A percentile compares a stretch with the other conserved stretches of the same genome.
phyloP scores from a whole-genome alignment of 2,329 filamentous ascomycete genomes.

The Colletotrichum salicis region DNA sequence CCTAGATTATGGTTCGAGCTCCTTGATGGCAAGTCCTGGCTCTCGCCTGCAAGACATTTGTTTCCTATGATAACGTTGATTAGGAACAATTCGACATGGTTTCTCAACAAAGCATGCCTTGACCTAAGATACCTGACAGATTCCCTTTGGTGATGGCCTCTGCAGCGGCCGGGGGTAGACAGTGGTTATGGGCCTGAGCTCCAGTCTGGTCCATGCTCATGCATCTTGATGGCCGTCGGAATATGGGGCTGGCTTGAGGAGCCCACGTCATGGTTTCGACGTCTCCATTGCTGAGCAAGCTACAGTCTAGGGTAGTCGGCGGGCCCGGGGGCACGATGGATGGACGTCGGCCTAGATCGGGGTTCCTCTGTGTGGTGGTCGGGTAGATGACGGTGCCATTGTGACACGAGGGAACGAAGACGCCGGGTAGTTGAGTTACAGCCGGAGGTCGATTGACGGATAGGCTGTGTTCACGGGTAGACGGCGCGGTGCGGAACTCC shows the following conservation, averaged over 20 bases:
- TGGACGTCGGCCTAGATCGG: neutral
- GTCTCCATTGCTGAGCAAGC: constrained; percentile 12
- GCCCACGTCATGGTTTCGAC: neutral
- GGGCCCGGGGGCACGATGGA: constrained; percentile 13
- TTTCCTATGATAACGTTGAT: neutral
- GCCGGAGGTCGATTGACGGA: neutral
- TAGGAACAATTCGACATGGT: neutral
- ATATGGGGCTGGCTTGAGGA: neutral
- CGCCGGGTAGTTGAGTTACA: neutral
- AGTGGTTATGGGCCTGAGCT: neutral
- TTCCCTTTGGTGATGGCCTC: neutral
- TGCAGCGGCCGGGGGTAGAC: neutral
- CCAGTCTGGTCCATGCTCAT: constrained; percentile 9
- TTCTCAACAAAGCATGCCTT: neutral
- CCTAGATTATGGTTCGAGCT: no score
- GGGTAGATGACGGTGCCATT: constrained; percentile 12
- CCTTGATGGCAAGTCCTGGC: no score
- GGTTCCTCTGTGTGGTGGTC: neutral
- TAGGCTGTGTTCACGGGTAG: neutral
- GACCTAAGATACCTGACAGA: neutral
- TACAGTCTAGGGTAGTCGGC: constrained; percentile 24
- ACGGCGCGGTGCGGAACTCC: neutral
- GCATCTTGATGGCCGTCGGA: constrained; percentile 20
- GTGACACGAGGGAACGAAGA: constrained; percentile 16
- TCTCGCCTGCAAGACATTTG: no score